Evolutionary conservation across 164 flowering plant genomes (phyloP).

Genomic region (Platanus orientalis): DNA sequence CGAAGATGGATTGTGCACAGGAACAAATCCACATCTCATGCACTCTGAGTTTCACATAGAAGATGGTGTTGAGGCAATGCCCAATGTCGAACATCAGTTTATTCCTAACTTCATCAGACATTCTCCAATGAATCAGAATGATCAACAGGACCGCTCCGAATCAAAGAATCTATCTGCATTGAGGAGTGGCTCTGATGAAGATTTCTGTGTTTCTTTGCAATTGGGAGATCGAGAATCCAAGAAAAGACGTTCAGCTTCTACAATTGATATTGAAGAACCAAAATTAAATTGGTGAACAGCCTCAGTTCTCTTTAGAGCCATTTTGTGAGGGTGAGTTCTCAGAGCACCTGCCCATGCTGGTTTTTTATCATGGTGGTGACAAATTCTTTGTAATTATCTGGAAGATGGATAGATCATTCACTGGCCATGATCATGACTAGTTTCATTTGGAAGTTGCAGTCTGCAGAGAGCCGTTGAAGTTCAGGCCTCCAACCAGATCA

Average conservation of each 20-base stretch:
- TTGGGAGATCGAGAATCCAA: constrained; percentile 78
- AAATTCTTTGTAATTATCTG: too few relatives aligned
- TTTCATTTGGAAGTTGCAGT: too few relatives aligned
- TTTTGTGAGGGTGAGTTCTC: not conserved
- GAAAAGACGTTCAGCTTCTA: constrained; percentile 40
- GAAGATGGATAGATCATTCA: too few relatives aligned
- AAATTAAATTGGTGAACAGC: constrained; percentile 17
- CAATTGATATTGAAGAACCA: constrained; percentile 25
- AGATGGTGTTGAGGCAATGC: constrained; percentile 39
- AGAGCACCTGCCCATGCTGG: too few relatives aligned
- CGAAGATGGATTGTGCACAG: constrained; percentile 41
- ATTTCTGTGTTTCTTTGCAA: constrained; percentile 60
- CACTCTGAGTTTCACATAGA: constrained; percentile 42
- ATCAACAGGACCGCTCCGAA: constrained; percentile 26
- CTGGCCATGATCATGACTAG: too few relatives aligned
- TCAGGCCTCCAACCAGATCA: too few relatives aligned
- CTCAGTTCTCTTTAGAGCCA: not conserved
- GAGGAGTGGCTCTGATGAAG: constrained; percentile 53
- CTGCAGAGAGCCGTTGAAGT: too few relatives aligned
- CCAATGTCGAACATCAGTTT: constrained; percentile 75
- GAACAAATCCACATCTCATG: constrained; percentile 27
- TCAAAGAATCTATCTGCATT: constrained; percentile 50
- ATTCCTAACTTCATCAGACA: constrained; percentile 45
- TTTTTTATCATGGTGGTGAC: too few relatives aligned
- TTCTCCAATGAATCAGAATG: constrained; percentile 38